Percentiles rank a stretch among this genome's conserved stretches.
These are phyloP conservation scores for Chrysosporium queenslandicum DNA, from an alignment of 2,329 filamentous ascomycete species.

Conservation along the genomic window DNA sequence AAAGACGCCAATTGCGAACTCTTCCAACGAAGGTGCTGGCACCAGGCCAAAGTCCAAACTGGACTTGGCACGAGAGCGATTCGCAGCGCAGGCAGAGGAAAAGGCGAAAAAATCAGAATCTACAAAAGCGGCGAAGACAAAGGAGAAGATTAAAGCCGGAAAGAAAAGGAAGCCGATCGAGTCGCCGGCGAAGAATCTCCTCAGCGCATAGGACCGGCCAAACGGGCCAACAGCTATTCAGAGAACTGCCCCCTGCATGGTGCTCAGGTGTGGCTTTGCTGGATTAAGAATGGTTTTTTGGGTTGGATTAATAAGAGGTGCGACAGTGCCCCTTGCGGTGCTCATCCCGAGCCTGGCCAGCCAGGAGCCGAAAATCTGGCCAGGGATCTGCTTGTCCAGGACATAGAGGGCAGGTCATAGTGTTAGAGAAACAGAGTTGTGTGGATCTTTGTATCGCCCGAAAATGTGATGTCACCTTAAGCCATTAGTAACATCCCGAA, in stretches of 20 bases:
- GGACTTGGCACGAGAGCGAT: slow-evolving; percentile 49
- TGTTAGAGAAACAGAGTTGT: neutral
- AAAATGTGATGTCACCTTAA: slow-evolving; percentile 10
- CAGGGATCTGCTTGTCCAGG: neutral
- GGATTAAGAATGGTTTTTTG: neutral
- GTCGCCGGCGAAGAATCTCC: slow-evolving; percentile 4
- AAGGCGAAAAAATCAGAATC: slow-evolving; percentile 20
- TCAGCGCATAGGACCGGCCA: slow-evolving; percentile 13
- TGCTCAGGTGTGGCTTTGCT: neutral
- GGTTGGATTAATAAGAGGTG: neutral
- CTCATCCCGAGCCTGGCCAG: neutral
- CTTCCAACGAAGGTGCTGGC: slow-evolving; percentile 16
- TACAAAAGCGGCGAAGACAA: slow-evolving; percentile 13
- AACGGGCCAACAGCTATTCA: neutral
- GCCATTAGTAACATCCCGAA: slow-evolving; percentile 7
- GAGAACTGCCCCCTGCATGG: neutral
- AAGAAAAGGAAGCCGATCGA: neutral
- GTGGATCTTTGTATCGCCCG: neutral
- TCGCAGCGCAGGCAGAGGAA: slow-evolving; percentile 37
- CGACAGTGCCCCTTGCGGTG: neutral
- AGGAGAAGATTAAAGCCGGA: neutral
- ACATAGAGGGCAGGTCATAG: slow-evolving; percentile 2
- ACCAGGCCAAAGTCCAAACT: slow-evolving; percentile 42
- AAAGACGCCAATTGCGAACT: slow-evolving; percentile 11
- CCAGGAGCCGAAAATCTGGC: neutral